These are phyloP conservation scores for Aspergillus taichungensis DNA, from an alignment of 495 filamentous ascomycete species.

Conservation along the genomic window DNA sequence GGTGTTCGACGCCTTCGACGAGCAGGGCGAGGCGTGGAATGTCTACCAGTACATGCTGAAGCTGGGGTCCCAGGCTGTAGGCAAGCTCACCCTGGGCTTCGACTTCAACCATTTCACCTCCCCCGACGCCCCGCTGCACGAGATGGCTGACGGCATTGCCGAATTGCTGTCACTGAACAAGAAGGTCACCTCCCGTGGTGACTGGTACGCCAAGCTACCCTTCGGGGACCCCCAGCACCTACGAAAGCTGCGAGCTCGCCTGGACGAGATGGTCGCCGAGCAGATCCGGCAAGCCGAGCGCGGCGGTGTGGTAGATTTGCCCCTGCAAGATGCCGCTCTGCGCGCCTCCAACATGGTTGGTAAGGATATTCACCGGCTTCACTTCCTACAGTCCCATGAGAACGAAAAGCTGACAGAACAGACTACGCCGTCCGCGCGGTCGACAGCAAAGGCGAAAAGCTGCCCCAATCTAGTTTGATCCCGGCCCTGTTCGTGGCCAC, in stretches of 20 bases:
- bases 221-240: slow-evolving; percentile 42
- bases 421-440: slow-evolving; percentile 41
- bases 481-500: slow-evolving; percentile 24
- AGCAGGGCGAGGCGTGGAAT: slow-evolving; percentile 42
- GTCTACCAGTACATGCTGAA: slow-evolving; percentile 55
- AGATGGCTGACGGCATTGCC: slow-evolving; percentile 32
- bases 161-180: slow-evolving; percentile 42
- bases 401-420: not conserved
- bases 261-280: slow-evolving; percentile 28
- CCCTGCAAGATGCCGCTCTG: slow-evolving; percentile 43
- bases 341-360: slow-evolving; percentile 38
- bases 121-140: slow-evolving; percentile 31
- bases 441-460: slow-evolving; percentile 43
- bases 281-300: slow-evolving; percentile 23
- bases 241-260: slow-evolving; percentile 12
- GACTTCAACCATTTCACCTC: slow-evolving; percentile 45
- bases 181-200: slow-evolving; percentile 36
- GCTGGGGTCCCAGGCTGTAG: slow-evolving; percentile 43
- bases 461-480: slow-evolving; percentile 31
- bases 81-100: slow-evolving; percentile 42
- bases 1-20: slow-evolving; percentile 46
- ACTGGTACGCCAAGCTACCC: slow-evolving; percentile 43
- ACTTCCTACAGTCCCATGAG: no score
- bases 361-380: slow-evolving; percentile 4
- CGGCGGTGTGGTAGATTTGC: slow-evolving; percentile 32